phyloP scores from a whole-genome alignment of 768 basidiomycete genomes.

The Termitomyces sp. region DNA sequence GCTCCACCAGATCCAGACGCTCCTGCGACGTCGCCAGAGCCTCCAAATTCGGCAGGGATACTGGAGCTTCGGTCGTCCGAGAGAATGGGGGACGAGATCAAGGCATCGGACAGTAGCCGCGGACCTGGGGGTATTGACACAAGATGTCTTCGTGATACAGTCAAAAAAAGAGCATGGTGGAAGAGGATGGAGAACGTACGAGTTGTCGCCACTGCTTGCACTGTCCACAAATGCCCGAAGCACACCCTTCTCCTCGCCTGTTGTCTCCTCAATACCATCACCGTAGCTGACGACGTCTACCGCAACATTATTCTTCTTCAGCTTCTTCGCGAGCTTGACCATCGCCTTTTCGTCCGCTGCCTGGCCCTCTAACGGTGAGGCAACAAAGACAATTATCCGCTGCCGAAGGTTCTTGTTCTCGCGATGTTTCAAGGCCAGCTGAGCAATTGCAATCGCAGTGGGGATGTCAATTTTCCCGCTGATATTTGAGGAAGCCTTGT shows the following conservation, averaged over 20 bases:
- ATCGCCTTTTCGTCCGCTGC: slow-evolving; percentile 74
- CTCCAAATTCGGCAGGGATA: slow-evolving; percentile 59
- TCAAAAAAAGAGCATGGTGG: not conserved
- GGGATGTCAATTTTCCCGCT: slow-evolving; percentile 81
- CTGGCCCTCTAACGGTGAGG: slow-evolving; percentile 72
- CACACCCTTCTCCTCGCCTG: slow-evolving; percentile 56
- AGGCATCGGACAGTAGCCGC: slow-evolving; percentile 75
- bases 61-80: slow-evolving; percentile 66
- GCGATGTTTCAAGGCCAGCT: slow-evolving; percentile 93
- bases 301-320: slow-evolving; percentile 99
- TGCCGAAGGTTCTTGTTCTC: slow-evolving; percentile 99
- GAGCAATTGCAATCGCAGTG: slow-evolving; percentile 90
- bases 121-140: slow-evolving; percentile 73
- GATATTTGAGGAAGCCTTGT: slow-evolving; percentile 63
- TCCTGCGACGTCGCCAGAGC: slow-evolving; percentile 37
- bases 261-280: slow-evolving; percentile 71
- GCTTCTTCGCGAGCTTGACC: slow-evolving; percentile 88
- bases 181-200: slow-evolving; percentile 39
- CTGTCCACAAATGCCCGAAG: slow-evolving; percentile 81
- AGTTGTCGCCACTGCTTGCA: slow-evolving; percentile 78
- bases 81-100: slow-evolving; percentile 79
- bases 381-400: slow-evolving; percentile 91
- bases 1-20: slow-evolving; percentile 41
- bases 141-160: slow-evolving; percentile 55
- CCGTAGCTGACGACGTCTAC: slow-evolving; percentile 90